Evolutionary conservation across 139 green algal genomes (phyloP).

Genomic region (Chlamydomonas sphaeroides): DNA sequence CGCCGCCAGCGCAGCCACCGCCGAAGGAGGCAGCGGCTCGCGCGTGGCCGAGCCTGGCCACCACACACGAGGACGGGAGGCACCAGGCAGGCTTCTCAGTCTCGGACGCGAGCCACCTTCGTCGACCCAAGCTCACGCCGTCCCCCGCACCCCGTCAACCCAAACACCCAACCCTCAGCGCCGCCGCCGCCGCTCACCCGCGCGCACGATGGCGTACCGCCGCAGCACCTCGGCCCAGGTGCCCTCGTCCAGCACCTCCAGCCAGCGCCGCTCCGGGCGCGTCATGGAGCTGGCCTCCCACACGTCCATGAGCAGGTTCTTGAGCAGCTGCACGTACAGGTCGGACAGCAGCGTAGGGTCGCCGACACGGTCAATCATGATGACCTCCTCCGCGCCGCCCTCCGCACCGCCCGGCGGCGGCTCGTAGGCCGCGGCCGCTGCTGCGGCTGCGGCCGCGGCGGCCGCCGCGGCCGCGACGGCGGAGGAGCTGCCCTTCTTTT

Average conservation of each 20-base stretch:
- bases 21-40: conserved; percentile 14
- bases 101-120: too few relatives aligned
- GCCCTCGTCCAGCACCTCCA: conserved; percentile 41
- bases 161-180: too few relatives aligned
- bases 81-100: too few relatives aligned
- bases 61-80: too few relatives aligned
- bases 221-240: conserved; percentile 38
- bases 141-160: too few relatives aligned
- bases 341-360: conserved; percentile 29
- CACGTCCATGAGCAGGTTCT: conserved; percentile 37
- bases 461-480: conserved; percentile 2
- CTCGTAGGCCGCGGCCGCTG: not conserved
- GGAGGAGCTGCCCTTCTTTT: conserved; percentile 1
- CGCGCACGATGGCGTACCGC: conserved; percentile 24
- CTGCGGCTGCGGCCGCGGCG: not conserved
- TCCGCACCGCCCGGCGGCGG: not conserved
- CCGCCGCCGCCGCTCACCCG: conserved; percentile 1
- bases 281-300: conserved; percentile 26
- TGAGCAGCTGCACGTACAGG: conserved; percentile 42
- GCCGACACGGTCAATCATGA: conserved; percentile 17
- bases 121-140: too few relatives aligned
- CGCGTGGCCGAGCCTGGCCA: not conserved
- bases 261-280: conserved; percentile 22
- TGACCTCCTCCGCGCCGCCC: not conserved
- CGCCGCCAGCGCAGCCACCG: not conserved